Base-by-base conservation (phyloP, 73 alveolate genomes). In the Loxodes magnus region DNA sequence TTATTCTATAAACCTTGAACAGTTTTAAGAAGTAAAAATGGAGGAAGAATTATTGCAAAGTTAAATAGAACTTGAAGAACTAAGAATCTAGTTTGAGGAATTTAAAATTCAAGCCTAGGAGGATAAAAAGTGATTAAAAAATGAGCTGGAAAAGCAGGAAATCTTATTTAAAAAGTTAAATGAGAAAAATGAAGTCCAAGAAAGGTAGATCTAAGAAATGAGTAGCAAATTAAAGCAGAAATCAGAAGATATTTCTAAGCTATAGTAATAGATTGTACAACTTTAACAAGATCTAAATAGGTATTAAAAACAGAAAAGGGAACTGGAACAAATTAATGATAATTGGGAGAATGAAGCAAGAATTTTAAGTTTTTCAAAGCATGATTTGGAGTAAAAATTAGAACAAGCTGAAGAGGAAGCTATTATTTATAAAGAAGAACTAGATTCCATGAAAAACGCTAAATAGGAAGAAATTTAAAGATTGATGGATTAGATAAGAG, bases 381-480 rank as follows among this genome's bases (percentile, higher is more conserved):
- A 46, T 25, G 59, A 46, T 1, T 24, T 46, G n/a, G 59, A 46
- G 27, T 37, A 46, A 2, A 46, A 25, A 22, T 41, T 46, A n/a
- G 22, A 46, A 20, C 59, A 46, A 12, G 59, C 59, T 3, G 59
- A 46, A 46, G 59, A 46, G 27, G 17, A n/a, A 7, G 59, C 59
- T 0, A 46, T 46, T 22, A 20, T 46, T 10, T 12, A 12, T 12
- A 46, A 46, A 46, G 50, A 16, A 16, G 59, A 46, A 2, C 59
- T 46, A 22, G 59, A 46, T 1, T 37, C 22, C 15, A 46, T 46
- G 23, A 12, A 37, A 46, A 22, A 25, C 34, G 15, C 16, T 25
- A 46, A 46, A 46, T 37, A 46, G 17, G 27, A n/a, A 0, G 59
- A 46, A 46, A 9, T 46, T 24, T 41, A 46, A 25, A 17, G 39